A percentile compares a stretch with the other conserved stretches of the same genome.
Conservation (phyloP, 352 stramenopile genomes). For the Globisporangium viniferum region DNA sequence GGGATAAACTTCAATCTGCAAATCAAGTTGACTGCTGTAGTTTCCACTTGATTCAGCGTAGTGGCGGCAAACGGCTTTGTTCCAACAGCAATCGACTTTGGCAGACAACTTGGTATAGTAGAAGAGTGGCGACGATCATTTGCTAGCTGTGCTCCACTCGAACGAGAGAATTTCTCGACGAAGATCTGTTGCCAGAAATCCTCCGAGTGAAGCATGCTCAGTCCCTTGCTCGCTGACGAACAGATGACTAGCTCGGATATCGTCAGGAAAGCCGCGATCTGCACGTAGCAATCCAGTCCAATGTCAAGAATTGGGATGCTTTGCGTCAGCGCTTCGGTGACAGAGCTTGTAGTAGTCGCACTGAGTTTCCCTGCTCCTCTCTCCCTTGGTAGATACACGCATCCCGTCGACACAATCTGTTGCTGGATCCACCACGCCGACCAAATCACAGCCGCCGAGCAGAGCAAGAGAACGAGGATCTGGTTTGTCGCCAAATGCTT, state of each 20-base stretch:
- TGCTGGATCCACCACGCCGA: slow-evolving; percentile 45
- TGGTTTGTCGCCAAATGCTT: slow-evolving; percentile 29
- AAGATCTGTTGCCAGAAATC: slow-evolving; percentile 37
- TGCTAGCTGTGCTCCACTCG: background rate
- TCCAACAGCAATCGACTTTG: slow-evolving; percentile 1
- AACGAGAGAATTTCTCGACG: slow-evolving; percentile 3
- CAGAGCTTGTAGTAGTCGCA: background rate
- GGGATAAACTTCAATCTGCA: slow-evolving; percentile 17
- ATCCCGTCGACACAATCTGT: slow-evolving; percentile 29
- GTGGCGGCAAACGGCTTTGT: slow-evolving; percentile 19
- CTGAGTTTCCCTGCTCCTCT: background rate
- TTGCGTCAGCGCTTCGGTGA: background rate
- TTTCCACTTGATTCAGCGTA: slow-evolving; percentile 21
- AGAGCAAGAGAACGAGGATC: slow-evolving; percentile 28
- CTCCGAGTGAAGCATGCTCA: slow-evolving; percentile 21
- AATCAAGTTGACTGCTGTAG: slow-evolving; percentile 16
- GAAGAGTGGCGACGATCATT: background rate
- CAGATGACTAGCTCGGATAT: slow-evolving; percentile 30
- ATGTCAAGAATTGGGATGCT: slow-evolving; percentile 11
- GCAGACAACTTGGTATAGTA: background rate
- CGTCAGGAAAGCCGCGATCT: slow-evolving; percentile 34
- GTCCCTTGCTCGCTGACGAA: slow-evolving; percentile 20
- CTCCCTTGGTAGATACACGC: background rate
- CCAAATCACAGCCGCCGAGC: slow-evolving; percentile 31
- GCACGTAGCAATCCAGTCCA: slow-evolving; percentile 29